Evolutionary conservation across 495 filamentous ascomycete genomes (phyloP).

Genomic region (Neurospora discreta): DNA sequence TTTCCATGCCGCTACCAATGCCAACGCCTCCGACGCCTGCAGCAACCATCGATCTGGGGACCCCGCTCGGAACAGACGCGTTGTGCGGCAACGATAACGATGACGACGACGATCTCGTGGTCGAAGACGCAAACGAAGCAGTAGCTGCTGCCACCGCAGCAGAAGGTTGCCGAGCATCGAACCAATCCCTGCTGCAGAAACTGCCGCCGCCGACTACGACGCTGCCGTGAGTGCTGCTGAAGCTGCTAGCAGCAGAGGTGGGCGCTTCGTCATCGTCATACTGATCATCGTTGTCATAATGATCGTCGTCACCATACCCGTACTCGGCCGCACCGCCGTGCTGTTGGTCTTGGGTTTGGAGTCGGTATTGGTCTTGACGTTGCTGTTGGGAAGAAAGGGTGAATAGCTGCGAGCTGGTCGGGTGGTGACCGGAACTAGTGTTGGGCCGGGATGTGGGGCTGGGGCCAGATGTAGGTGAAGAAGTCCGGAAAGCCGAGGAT

Average conservation of each 20-base stretch:
- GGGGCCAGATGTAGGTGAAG: conserved; percentile 9
- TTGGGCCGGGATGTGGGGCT: conserved; percentile 17
- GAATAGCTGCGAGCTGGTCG: not conserved
- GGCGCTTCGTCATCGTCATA: not conserved
- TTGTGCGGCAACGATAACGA: not conserved
- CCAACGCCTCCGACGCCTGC: not conserved
- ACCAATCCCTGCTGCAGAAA: not conserved
- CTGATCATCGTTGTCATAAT: not conserved
- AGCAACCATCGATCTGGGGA: not conserved
- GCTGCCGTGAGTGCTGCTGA: not conserved
- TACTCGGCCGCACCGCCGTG: not conserved
- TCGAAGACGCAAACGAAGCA: not conserved
- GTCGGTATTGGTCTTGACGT: not conserved
- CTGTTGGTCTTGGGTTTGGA: not conserved
- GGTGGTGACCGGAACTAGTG: not conserved
- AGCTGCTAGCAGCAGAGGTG: not conserved
- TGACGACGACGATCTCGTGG: not conserved
- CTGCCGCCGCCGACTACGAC: not conserved
- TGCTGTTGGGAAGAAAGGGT: not conserved
- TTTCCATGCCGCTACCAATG: not conserved
- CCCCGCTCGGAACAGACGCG: not conserved
- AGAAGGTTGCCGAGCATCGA: not conserved
- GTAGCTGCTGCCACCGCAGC: not conserved
- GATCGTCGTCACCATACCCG: not conserved
- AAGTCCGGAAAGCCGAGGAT: conserved; percentile 13